Base-by-base conservation (phyloP, 805 yeast genomes). In the Candida saitoana region DNA sequence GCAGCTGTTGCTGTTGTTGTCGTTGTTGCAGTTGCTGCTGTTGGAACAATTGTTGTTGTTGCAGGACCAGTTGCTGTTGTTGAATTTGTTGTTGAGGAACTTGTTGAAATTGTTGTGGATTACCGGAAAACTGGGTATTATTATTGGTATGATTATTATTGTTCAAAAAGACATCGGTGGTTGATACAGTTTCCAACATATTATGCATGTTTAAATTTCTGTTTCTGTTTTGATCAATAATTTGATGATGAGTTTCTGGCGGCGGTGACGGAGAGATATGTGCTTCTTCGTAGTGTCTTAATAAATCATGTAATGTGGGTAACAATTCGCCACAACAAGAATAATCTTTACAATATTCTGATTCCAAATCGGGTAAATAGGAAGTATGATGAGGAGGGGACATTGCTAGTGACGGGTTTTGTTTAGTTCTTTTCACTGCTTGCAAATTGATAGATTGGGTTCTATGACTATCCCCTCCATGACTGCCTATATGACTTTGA, bases 301-400 rank as follows among this genome's bases (percentile, higher is more conserved):
- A 73, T 47, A 93, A 71, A 60, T 93, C 99, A 62, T 93, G 99
- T 49, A 93, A 70, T 9, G 96, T 90, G 24, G 98, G 98, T 47
- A 93, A 74, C 34, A 84, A 70, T 58, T 86, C 84, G 20, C 98
- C 99, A 68, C 99, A 93, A 66, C 99, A 93, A 39, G 88, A 80
- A 65, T 93, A 93, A 68, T 93, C 99, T 62, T 86, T 87, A 64
- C 99, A 93, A 65, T 91, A 93, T 61, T 90, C 90, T 7, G 96
- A 96, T 64, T 91, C 99, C 45, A 91, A 71, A 56, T 87, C 87
- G 15, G 98, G 96, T 47, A 93, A 73, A 60, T 91, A 93, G 6
- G 93, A 78, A 19, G 91, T 79, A 38, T 63, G 67, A 17, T 83
- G 77, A 29, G 87, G 87, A 41, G 88, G 87, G 51, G 83, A 76